Evolutionary conservation across 2,329 filamentous ascomycete genomes (phyloP).

Genomic region (Colletotrichum gloeosporioides): DNA sequence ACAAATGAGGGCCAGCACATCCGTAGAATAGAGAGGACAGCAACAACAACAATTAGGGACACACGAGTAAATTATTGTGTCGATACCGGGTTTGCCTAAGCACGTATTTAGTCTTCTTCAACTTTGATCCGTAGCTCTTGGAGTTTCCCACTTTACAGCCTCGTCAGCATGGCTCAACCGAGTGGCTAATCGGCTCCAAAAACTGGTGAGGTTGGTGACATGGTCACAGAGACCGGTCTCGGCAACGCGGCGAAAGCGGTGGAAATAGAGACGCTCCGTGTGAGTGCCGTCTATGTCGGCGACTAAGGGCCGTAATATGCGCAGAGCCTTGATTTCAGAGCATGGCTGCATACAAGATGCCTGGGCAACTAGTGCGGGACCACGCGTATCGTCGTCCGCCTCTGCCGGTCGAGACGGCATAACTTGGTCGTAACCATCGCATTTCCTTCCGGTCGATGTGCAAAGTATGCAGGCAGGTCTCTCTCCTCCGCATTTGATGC

Average conservation of each 20-base stretch:
- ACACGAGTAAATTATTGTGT: neutral
- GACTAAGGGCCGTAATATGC: slow-evolving; percentile 33
- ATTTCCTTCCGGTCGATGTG: slow-evolving; percentile 36
- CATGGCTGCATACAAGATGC: neutral
- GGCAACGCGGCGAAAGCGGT: slow-evolving; percentile 36
- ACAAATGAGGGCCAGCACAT: neutral
- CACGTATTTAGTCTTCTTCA: neutral
- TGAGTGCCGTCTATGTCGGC: slow-evolving; percentile 40
- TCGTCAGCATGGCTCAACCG: slow-evolving; percentile 32
- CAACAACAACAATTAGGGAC: neutral
- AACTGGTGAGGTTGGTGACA: slow-evolving; percentile 30
- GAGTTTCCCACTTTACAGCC: slow-evolving; percentile 28
- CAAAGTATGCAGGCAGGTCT: slow-evolving; percentile 38
- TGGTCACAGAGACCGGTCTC: slow-evolving; percentile 32
- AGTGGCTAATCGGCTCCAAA: slow-evolving; percentile 35
- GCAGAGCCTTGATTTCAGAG: neutral
- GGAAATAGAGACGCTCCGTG: slow-evolving; percentile 38
- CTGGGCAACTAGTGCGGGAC: neutral
- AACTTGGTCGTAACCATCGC: slow-evolving; percentile 38
- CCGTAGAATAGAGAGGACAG: neutral
- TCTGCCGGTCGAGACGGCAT: neutral
- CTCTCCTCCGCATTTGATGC: slow-evolving; percentile 40
- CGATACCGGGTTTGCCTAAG: neutral
- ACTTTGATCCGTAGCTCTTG: neutral
- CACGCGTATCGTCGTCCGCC: neutral